Evolutionary conservation across 2,329 filamentous ascomycete species (phyloP).

Genomic region (Cladosporium sp.): DNA sequence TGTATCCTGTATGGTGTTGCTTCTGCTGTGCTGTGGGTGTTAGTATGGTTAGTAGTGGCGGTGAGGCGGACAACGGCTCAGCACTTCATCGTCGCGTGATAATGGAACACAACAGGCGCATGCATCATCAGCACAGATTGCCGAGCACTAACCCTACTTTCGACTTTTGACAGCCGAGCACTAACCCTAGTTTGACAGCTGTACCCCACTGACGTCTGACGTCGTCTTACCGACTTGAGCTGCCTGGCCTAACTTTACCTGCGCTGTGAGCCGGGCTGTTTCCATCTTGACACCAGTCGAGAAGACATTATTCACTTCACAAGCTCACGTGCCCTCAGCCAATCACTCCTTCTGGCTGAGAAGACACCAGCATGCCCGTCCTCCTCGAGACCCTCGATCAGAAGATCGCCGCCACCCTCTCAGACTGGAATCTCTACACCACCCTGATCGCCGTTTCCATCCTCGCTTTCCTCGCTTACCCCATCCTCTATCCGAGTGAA

Average conservation of each 20-base stretch:
- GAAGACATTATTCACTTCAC: neutral
- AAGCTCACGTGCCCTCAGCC: neutral
- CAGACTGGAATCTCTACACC: constrained; percentile 80
- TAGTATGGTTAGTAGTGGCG: constrained; percentile 18
- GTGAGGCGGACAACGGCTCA: constrained; percentile 7
- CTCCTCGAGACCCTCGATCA: constrained; percentile 70
- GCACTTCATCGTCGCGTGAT: neutral
- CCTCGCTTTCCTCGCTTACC: constrained; percentile 67
- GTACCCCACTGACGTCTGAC: neutral
- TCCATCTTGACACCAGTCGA: neutral
- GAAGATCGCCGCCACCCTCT: constrained; percentile 66
- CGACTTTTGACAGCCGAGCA: neutral
- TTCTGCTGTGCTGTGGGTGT: constrained; percentile 12
- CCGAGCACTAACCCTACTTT: constrained; percentile 2
- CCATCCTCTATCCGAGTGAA: constrained; percentile 69
- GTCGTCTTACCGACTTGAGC: neutral
- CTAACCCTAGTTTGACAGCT: constrained; percentile 1
- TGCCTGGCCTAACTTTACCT: neutral
- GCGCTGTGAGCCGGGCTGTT: neutral
- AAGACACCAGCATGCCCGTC: constrained; percentile 38
- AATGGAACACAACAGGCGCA: neutral
- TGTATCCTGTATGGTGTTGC: neutral
- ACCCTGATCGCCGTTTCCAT: constrained; percentile 69
- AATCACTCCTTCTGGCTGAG: neutral
- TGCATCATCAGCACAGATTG: neutral